Evolutionary conservation across 225 moss, liverwort and hornwort genomes (phyloP).

Genomic region (Pseudoscleropodium purum): DNA sequence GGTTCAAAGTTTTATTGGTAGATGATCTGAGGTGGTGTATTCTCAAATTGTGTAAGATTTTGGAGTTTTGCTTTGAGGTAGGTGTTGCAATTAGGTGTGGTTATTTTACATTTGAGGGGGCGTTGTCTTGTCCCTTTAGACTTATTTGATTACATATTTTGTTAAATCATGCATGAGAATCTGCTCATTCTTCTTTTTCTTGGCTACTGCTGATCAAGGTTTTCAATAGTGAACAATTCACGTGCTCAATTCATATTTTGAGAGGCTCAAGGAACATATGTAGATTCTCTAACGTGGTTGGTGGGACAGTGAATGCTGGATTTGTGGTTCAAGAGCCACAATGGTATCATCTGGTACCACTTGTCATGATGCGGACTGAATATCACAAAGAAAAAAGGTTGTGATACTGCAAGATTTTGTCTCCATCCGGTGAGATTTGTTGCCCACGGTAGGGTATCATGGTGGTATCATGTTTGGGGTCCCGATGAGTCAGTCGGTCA

Average conservation of each 20-base stretch:
- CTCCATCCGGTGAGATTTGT: slow-evolving; percentile 40
- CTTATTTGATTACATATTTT: background rate
- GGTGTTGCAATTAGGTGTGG: background rate
- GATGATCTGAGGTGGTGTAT: background rate
- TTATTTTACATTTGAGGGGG: background rate
- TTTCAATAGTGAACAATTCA: background rate
- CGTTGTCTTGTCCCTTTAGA: background rate
- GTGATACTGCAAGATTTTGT: slow-evolving; percentile 13
- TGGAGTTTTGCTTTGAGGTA: background rate
- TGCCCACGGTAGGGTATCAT: slow-evolving; percentile 34
- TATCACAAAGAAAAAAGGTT: slow-evolving; percentile 20
- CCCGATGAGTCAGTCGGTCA: background rate
- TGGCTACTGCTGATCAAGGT: background rate
- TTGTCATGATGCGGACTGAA: slow-evolving; percentile 27
- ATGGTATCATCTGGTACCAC: slow-evolving; percentile 26
- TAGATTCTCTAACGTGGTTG: slow-evolving; percentile 35
- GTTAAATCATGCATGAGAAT: background rate
- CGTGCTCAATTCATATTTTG: background rate
- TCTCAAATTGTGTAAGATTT: background rate
- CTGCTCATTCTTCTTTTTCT: background rate
- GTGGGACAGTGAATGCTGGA: slow-evolving; percentile 46
- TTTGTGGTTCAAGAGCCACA: slow-evolving; percentile 22
- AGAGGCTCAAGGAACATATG: background rate
- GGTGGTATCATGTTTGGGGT: slow-evolving; percentile 11
- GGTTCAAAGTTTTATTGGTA: background rate